Percentiles rank a stretch among this genome's conserved stretches.
Evolutionary conservation across 2,329 filamentous ascomycete genomes (phyloP).

Genomic region (Diaporthe citriasiana): DNA sequence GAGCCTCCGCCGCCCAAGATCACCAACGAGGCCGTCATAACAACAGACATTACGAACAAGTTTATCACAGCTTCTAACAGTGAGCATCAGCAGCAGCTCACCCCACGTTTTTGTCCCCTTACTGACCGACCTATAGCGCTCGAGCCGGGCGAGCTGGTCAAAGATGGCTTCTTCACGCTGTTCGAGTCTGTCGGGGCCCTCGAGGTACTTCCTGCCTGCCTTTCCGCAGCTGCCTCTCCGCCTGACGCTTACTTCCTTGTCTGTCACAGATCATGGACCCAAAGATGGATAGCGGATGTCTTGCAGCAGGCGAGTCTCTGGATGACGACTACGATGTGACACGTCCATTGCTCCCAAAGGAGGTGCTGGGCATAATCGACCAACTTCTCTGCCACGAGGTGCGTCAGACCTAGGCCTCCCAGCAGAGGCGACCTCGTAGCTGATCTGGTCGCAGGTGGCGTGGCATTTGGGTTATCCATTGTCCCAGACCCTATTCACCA

Average conservation of each 20-base stretch:
- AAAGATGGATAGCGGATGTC: slow-evolving; percentile 97
- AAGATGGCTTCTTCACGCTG: slow-evolving; percentile 93
- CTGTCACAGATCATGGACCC: slow-evolving; percentile 90
- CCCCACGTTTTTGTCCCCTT: neutral
- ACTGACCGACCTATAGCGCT: slow-evolving; percentile 68
- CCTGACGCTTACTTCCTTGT: slow-evolving; percentile 16
- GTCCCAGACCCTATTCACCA: slow-evolving; percentile 94
- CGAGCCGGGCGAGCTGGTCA: slow-evolving; percentile 84
- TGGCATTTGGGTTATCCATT: slow-evolving; percentile 98
- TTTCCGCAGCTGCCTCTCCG: neutral
- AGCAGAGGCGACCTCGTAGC: neutral
- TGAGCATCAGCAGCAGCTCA: slow-evolving; percentile 52
- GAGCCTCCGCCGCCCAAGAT: slow-evolving; percentile 57
- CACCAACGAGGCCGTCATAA: slow-evolving; percentile 64
- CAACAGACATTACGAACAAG: slow-evolving; percentile 70
- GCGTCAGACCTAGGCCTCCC: slow-evolving; percentile 43
- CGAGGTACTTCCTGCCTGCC: slow-evolving; percentile 64
- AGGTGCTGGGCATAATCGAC: slow-evolving; percentile 94
- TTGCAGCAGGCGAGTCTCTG: slow-evolving; percentile 82
- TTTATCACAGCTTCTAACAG: slow-evolving; percentile 68
- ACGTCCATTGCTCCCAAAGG: slow-evolving; percentile 76
- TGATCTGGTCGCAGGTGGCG: slow-evolving; percentile 75
- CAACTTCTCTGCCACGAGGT: slow-evolving; percentile 92
- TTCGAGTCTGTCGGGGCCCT: slow-evolving; percentile 94
- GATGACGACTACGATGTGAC: slow-evolving; percentile 86